Evolutionary conservation across 1,139 yeast species (phyloP).

Genomic region (Arxiozyma bovina): DNA sequence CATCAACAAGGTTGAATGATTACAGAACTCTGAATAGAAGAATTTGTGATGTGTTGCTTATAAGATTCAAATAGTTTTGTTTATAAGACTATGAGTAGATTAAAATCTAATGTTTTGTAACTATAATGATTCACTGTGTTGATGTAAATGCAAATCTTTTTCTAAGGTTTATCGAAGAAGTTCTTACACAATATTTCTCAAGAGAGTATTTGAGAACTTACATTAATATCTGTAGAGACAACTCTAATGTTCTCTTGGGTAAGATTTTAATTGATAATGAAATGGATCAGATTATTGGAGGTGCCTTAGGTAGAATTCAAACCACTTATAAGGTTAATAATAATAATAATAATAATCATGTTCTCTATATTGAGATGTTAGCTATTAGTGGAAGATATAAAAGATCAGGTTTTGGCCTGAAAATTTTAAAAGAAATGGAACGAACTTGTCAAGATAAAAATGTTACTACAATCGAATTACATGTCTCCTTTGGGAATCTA

Average conservation of each 20-base stretch:
- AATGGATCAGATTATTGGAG: background rate
- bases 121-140: background rate
- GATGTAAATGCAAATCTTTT: background rate
- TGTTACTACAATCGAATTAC: slow-evolving; percentile 51
- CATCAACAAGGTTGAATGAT: background rate
- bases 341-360: background rate
- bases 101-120: background rate
- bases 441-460: slow-evolving; percentile 45
- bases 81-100: no score
- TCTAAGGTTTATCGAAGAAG: background rate
- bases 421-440: slow-evolving; percentile 46
- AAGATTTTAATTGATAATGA: background rate
- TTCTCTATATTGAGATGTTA: slow-evolving; percentile 53
- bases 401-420: slow-evolving; percentile 51
- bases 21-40: background rate
- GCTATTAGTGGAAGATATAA: slow-evolving; percentile 59
- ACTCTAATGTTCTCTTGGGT: background rate
- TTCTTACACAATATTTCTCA: background rate
- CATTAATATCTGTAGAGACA: background rate
- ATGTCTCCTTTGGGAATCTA: slow-evolving; percentile 45
- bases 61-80: background rate
- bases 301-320: background rate
- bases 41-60: no score
- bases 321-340: background rate
- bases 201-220: background rate